Evolutionary conservation across 192 early-diverging fungal genomes (phyloP).

Genomic region (Coemansia sp.): DNA sequence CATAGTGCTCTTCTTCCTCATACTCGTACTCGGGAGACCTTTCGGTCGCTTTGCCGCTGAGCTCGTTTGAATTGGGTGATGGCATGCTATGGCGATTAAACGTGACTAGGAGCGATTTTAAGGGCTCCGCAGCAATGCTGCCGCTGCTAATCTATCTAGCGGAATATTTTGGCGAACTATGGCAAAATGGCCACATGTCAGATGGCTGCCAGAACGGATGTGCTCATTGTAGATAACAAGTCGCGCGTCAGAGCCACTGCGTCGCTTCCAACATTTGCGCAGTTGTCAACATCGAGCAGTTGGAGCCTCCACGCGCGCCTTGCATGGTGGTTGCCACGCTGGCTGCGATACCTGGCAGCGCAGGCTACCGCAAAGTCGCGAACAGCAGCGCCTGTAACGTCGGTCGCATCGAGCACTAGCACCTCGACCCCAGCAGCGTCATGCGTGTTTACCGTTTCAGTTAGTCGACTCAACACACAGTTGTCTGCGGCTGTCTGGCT

Average conservation of each 20-base stretch:
- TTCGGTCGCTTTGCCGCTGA: not conserved
- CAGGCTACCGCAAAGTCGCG: conserved; percentile 48
- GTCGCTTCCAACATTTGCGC: conserved; percentile 28
- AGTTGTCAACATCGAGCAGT: conserved; percentile 44
- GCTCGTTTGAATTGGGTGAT: not conserved
- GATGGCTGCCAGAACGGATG: conserved; percentile 15
- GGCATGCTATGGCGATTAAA: no score
- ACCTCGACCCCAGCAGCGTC: conserved; percentile 19
- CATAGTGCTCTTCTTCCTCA: conserved; percentile 31
- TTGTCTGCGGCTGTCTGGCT: conserved; percentile 35
- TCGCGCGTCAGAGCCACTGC: conserved; percentile 40
- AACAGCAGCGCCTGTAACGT: conserved; percentile 33
- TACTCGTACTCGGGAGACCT: conserved; percentile 29
- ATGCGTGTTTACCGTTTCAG: not conserved
- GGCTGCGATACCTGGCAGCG: conserved; percentile 18
- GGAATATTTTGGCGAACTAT: not conserved
- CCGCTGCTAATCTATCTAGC: no score
- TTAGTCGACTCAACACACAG: conserved; percentile 20
- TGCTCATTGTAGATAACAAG: conserved; percentile 32
- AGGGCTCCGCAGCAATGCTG: no score
- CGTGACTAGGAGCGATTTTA: not conserved
- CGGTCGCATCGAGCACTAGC: conserved; percentile 31
- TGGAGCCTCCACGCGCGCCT: conserved; percentile 24
- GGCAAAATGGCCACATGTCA: not conserved
- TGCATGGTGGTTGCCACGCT: not conserved